These are phyloP conservation scores for Triticum dicoccoides DNA, from an alignment of 176 grass and related monocot genomes.

Conservation along the genomic window DNA sequence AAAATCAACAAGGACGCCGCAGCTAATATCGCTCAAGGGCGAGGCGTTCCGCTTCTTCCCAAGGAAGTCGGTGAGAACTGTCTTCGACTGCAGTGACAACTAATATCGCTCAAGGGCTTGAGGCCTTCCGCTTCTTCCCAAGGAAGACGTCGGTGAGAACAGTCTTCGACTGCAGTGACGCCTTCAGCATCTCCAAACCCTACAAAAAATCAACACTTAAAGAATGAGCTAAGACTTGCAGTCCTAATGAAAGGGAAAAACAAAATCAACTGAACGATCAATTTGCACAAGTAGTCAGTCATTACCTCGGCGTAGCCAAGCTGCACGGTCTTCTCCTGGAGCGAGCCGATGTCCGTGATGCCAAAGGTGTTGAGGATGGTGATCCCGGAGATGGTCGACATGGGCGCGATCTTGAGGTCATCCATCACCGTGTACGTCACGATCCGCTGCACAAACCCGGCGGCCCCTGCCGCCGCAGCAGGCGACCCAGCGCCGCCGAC, in stretches of 20 bases:
- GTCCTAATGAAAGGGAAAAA: neutral
- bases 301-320: constrained; percentile 12
- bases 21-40: neutral
- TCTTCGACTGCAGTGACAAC: neutral
- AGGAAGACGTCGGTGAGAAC: constrained; percentile 32
- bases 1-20: too few species aligned
- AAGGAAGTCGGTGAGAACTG: constrained; percentile 31
- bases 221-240: neutral
- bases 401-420: constrained; percentile 34
- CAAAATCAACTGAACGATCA: neutral
- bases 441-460: neutral
- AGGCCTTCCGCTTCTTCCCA: neutral
- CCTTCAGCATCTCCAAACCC: constrained; percentile 39
- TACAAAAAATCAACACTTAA: neutral
- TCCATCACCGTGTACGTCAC: constrained; percentile 44
- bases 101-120: neutral
- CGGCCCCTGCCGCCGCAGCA: neutral
- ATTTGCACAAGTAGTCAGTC: too few species aligned
- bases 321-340: constrained; percentile 38
- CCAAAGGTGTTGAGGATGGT: constrained; percentile 33
- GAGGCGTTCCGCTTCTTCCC: neutral
- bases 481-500: neutral
- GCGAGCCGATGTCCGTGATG: constrained; percentile 14
- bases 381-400: constrained; percentile 45
- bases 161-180: constrained; percentile 25